Evolutionary conservation across 2,329 filamentous ascomycete species (phyloP), one percentile per base, ranked within the genome.

Genomic region (Epichloe hybrida): DNA sequence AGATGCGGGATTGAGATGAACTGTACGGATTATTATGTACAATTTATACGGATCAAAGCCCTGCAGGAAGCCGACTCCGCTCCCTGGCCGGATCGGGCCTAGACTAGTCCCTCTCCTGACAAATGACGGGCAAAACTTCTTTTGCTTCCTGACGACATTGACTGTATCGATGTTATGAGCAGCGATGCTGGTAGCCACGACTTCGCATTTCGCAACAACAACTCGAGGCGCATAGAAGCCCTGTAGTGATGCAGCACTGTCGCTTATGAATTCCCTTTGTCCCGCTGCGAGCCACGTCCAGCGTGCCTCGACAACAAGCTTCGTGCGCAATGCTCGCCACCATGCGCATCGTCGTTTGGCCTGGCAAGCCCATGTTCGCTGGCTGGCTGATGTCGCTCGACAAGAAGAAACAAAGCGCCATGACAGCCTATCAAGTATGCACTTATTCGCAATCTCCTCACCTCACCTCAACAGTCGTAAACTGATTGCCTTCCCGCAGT

Each of bases 251-350:
- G 64, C 54, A 50, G 54, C 48, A 49, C 50, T 48, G 42, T 50
- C 51, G 54, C 52, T 51, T 55, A 56, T 65, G 57, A 61, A 55
- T 54, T 63, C 64, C 58, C 61, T 68, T 44, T 51, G 55, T 53
- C 55, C 59, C 50, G 56, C 57, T 50, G 59, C 60, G 61, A 64
- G 68, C 54, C 68, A 62, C 53, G 55, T 72, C 56, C 63, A 65
- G 62, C 68, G 66, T 62, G 66, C 66, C 56, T 61, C 70, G 50
- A 67, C 67, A 43, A 66, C 71, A 55, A 68, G 68, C 66, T 75
- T 78, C 64, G 65, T 75, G 56, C 74, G 72, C 55, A 67, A 78
- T 54, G 76, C 69, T 64, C 76, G 64, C 58, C 71, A 72, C 57
- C 69, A 70, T 49, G 68, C 72, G 49, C 69, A 68, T 53, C 63